Evolutionary conservation across 2,329 filamentous ascomycete species (phyloP).

Genomic region (Gnomoniopsis sp.): DNA sequence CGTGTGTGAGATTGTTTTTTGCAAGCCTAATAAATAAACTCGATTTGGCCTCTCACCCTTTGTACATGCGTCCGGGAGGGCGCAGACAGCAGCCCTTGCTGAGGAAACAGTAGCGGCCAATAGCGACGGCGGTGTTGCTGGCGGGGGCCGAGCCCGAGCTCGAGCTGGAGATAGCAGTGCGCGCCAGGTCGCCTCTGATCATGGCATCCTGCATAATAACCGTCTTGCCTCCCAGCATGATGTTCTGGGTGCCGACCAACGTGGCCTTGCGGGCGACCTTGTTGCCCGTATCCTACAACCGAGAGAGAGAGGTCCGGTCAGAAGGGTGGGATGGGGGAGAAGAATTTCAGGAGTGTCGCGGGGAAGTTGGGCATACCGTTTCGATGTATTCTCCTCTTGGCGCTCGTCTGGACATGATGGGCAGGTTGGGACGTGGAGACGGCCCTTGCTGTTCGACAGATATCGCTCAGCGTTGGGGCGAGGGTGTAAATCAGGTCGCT

Average conservation of each 20-base stretch:
- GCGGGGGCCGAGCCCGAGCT: slow-evolving; percentile 36
- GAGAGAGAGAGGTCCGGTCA: background rate
- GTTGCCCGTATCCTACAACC: slow-evolving; percentile 83
- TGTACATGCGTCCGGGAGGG: slow-evolving; percentile 78
- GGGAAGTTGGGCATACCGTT: slow-evolving; percentile 60
- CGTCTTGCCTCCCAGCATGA: slow-evolving; percentile 93
- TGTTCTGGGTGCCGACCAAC: slow-evolving; percentile 94
- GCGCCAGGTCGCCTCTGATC: slow-evolving; percentile 84
- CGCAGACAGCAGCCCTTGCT: slow-evolving; percentile 74
- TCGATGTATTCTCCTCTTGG: slow-evolving; percentile 94
- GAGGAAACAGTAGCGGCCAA: slow-evolving; percentile 90
- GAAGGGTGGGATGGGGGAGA: background rate
- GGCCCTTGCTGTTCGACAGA: background rate
- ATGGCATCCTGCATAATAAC: slow-evolving; percentile 95
- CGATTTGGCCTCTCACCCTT: slow-evolving; percentile 51
- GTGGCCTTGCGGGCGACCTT: slow-evolving; percentile 91
- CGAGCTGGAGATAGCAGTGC: slow-evolving; percentile 44
- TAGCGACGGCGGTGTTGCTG: slow-evolving; percentile 70
- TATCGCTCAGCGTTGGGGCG: too few relatives aligned
- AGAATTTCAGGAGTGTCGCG: background rate
- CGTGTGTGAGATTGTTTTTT: too few relatives aligned
- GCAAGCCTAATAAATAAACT: too few relatives aligned
- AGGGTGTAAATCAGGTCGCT: too few relatives aligned
- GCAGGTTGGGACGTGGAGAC: background rate
- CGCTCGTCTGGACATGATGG: slow-evolving; percentile 69